Evolutionary conservation across 371 early-diverging fungal species (phyloP), one percentile per base, ranked within the genome.

Genomic region (Rhizopus stolonifer): DNA sequence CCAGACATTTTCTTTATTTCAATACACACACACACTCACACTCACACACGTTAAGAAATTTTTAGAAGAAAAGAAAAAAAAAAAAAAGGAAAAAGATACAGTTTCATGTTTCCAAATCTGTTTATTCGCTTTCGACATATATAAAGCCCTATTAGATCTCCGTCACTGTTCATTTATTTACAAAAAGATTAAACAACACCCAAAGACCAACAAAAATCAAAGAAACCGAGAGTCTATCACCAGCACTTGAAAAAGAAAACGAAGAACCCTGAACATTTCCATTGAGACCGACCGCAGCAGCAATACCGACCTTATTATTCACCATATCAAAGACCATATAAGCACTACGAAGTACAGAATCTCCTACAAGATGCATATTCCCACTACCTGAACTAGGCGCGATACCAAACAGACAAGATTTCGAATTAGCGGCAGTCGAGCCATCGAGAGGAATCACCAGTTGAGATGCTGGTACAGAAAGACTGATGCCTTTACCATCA

Each of bases 1-100:
- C 85, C 87, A 39, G 88, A 85, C 88, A 88, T 29, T 46, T 46
- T 4, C 21, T 5, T 42, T 21, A 8, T 42, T 9, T 19, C 5
- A 19, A n/a, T 42, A 42, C 1, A 21, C 7, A 42, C 21, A 19
- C 8, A 40, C n/a, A n/a, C n/a, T n/a, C n/a, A n/a, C n/a, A n/a
- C n/a, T n/a, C n/a, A n/a, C n/a, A n/a, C n/a, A n/a, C n/a, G n/a
- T n/a, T n/a, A n/a, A n/a, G n/a, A n/a, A n/a, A n/a, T n/a, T n/a
- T n/a, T n/a, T n/a, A 42, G 19, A 42, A 21, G 10, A 21, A 42
- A 42, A 13, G 11, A 21, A 19, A 42, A 42, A 9, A 21, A 42
- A 42, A 42, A 19, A 5, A 42, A 42, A 21, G 8, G 15, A 42
- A 21, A 21, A 19, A 21, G 4, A 18, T 9, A 42, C 42, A 42